A percentile compares a stretch with the other conserved stretches of the same genome.
These are phyloP conservation scores for Barnettozyma sp. DNA, from an alignment of 805 yeast genomes.

Conservation along the genomic window DNA sequence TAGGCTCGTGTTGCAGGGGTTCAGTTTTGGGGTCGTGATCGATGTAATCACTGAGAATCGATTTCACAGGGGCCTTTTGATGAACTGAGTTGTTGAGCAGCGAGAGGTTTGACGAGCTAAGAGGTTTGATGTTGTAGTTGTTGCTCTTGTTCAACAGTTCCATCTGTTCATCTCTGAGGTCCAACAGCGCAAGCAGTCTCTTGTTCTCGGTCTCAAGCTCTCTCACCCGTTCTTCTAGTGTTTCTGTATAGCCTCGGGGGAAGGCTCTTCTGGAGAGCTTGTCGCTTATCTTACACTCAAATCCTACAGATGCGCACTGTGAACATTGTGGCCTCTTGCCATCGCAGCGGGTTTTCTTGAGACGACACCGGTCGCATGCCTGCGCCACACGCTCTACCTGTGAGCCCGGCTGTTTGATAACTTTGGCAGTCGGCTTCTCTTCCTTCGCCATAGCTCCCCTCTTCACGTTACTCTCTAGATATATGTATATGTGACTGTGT, in stretches of 20 bases:
- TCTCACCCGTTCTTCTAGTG: constrained; percentile 80
- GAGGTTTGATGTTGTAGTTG: constrained; percentile 11
- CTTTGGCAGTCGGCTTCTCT: constrained; percentile 32
- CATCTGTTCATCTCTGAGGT: constrained; percentile 56
- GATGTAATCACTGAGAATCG: constrained; percentile 14
- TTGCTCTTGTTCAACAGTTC: constrained; percentile 32
- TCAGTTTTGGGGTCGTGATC: constrained; percentile 28
- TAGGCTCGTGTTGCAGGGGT: constrained; percentile 29
- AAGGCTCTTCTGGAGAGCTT: constrained; percentile 78
- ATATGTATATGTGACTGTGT: too few species aligned
- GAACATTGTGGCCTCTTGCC: constrained; percentile 70
- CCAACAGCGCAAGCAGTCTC: constrained; percentile 55
- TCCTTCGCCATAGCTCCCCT: constrained; percentile 6
- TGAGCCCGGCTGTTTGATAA: constrained; percentile 64
- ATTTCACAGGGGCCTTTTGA: constrained; percentile 1
- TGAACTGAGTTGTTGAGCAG: constrained; percentile 25
- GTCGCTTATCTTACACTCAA: constrained; percentile 85
- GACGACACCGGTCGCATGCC: constrained; percentile 86
- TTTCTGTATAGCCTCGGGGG: constrained; percentile 90
- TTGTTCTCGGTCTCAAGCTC: constrained; percentile 79
- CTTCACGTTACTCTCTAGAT: background rate
- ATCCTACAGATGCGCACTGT: constrained; percentile 76
- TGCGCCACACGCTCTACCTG: constrained; percentile 70
- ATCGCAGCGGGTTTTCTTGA: constrained; percentile 74
- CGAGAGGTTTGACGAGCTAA: constrained; percentile 31